Evolutionary conservation across 164 flowering plant species (phyloP), one percentile per base, ranked within the genome.

Genomic region (Sedum album): DNA sequence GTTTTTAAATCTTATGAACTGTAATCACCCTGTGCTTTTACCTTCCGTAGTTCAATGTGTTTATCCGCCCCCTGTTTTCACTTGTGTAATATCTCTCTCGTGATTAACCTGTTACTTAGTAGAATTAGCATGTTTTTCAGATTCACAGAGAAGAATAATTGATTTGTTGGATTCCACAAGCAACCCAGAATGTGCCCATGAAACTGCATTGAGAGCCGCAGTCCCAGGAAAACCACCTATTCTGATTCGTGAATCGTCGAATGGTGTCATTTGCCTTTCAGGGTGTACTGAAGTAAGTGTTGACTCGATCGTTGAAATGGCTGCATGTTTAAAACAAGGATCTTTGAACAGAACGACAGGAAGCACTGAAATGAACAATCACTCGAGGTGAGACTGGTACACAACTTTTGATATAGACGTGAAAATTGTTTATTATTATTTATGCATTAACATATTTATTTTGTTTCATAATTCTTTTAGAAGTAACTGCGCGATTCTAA

Each of bases 301-400:
- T 31, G 79, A 76, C 42, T 75, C 94, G 26, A 82, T 86, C 38
- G 86, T 87, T 80, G 99, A 95, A 81, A 95, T 92, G 99, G 85
- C 93, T 68, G 83, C 91, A 67, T 92, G 90, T 74, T 79, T 95
- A 25, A 96, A 91, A 71, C 97, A 89, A 81, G 99, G 99, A 66
- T 92, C 97, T 36, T 68, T 89, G 73, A 85, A 85, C 81, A 78
- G 97, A 73, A 97, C 99, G 60, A 95, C 99, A 23, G 97, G 97
- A 60, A 95, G 97, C 77, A 95, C 97, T 64, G 90, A 95, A 79
- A 95, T 95, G 99, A 95, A 95, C 82, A 88, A 89, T 72, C 97
- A 95, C 70, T 95, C 99, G 49, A 95, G 99, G 99, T 93, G 23
- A 68, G 41, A 41, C 21, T 28, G 44, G 60, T 23, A 53, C 28